Base-by-base conservation (phyloP, 31 red algal genomes). In the Bonnemaisonia californica region DNA sequence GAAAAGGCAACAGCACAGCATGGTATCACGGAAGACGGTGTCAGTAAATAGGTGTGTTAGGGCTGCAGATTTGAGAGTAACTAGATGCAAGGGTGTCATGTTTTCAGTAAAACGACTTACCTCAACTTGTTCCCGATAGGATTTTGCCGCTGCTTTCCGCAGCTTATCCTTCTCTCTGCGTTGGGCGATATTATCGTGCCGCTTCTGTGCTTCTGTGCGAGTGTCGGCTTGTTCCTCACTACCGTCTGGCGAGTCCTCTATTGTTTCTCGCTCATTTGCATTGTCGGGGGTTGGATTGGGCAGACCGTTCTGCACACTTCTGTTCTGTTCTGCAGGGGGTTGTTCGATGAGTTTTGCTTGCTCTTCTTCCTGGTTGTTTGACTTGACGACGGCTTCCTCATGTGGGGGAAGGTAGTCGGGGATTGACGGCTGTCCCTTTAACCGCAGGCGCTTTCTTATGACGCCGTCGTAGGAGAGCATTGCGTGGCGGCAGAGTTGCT, bases 401-500 rank as follows among this genome's bases (percentile, higher is more conserved):
- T 32, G 29, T 8, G 24, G 24, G 5, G 24, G 11, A 8, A 8
- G 12, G n/a, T 22, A 29, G 37, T 88, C 22, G 9, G 64, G 72
- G 31, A 89, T 80, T 3, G 41, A 34, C 3, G 63, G 54, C 24
- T 80, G 55, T 12, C 85, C 55, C 66, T 89, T 89, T 2, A 89
- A 38, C 11, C 68, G 74, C 26, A 89, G 30, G 7, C 85, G 76
- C 38, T 66, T 89, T 1, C 85, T 73, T n/a, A 89, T 80, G 55
- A 89, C 76, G 40, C 76, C 76, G 16, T 80, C 55, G 56, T 73
- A 89, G 21, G 85, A 80, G 9, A 89, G 2, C 64, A 59, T 33
- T 4, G 62, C 74, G n/a, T 83, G n/a, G n/a, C n/a, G n/a, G n/a
- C n/a, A n/a, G 16, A 51, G 45, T 51, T 51, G 45, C 45, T 51